These are phyloP conservation scores for Sclerospora graminicola DNA, from an alignment of 352 stramenopile genomes.

Conservation along the genomic window DNA sequence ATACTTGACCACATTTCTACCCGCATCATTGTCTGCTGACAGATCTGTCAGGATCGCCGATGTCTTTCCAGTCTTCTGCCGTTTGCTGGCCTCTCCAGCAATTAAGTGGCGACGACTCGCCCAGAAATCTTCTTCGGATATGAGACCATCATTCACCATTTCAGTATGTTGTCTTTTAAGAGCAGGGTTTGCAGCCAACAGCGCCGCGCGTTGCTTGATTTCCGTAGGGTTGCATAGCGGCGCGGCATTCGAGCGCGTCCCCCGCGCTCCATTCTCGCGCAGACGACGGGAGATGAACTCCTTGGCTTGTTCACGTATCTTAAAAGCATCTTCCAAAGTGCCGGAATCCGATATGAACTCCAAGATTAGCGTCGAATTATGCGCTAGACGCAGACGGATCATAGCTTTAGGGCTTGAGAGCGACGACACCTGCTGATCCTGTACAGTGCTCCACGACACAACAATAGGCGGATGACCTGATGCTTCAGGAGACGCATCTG, in stretches of 20 bases:
- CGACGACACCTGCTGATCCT: constrained; percentile 79
- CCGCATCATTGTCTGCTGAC: constrained; percentile 52
- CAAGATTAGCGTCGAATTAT: constrained; percentile 55
- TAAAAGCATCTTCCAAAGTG: constrained; percentile 54
- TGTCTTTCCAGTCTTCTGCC: constrained; percentile 79
- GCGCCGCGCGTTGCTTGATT: constrained; percentile 74
- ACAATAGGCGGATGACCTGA: constrained; percentile 28
- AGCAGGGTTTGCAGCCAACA: constrained; percentile 59
- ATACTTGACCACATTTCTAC: constrained; percentile 81
- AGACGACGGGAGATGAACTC: constrained; percentile 48
- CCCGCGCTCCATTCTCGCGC: constrained; percentile 28
- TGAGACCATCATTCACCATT: constrained; percentile 82
- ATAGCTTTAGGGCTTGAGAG: constrained; percentile 63
- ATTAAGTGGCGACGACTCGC: constrained; percentile 74
- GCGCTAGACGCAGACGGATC: constrained; percentile 63
- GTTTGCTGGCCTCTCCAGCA: constrained; percentile 71
- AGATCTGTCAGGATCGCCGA: constrained; percentile 78
- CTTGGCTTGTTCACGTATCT: constrained; percentile 60
- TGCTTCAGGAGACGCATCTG: constrained; percentile 22
- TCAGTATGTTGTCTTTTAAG: constrained; percentile 81
- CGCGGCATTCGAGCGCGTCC: constrained; percentile 30
- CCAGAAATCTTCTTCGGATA: constrained; percentile 84
- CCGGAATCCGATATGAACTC: constrained; percentile 47
- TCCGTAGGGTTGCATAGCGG: constrained; percentile 62
- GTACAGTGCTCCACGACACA: constrained; percentile 54